Evolutionary conservation across 2,329 filamentous ascomycete species (phyloP).

Genomic region (Xylariaceae sp.): DNA sequence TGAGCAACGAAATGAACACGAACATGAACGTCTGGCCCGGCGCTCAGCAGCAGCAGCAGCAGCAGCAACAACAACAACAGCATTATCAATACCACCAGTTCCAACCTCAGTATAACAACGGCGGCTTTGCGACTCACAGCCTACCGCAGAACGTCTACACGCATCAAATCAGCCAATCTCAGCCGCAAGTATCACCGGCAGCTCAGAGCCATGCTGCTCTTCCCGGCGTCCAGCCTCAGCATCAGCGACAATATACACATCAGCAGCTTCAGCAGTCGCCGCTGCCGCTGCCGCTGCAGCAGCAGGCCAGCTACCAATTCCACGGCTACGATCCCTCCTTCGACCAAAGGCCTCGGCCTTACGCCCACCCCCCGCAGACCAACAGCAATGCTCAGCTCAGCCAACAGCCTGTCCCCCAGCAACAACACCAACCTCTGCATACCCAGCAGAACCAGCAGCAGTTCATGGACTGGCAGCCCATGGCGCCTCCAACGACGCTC

Average conservation of each 20-base stretch:
- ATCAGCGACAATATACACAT: slow-evolving; percentile 17
- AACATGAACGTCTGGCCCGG: slow-evolving; percentile 25
- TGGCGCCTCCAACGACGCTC: slow-evolving; percentile 10
- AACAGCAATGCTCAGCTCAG: slow-evolving; percentile 25
- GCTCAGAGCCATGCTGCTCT: neutral
- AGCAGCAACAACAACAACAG: slow-evolving; percentile 22
- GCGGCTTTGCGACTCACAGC: slow-evolving; percentile 4
- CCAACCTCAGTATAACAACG: slow-evolving; percentile 2
- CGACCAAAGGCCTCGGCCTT: slow-evolving; percentile 23
- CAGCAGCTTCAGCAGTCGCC: slow-evolving; percentile 28
- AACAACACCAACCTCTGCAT: slow-evolving; percentile 32
- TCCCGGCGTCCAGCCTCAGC: slow-evolving; percentile 10
- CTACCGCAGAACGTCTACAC: neutral
- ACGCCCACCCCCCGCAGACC: slow-evolving; percentile 17
- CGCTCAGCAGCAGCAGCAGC: slow-evolving; percentile 25
- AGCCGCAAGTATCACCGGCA: slow-evolving; percentile 24
- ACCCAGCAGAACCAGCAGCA: slow-evolving; percentile 26
- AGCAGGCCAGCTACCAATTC: slow-evolving; percentile 27
- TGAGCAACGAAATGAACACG: too few relatives aligned
- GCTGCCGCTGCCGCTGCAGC: slow-evolving; percentile 22
- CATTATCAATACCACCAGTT: slow-evolving; percentile 6
- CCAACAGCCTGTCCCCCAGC: slow-evolving; percentile 35
- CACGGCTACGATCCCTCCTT: slow-evolving; percentile 29
- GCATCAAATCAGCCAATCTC: slow-evolving; percentile 10
- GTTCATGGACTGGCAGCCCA: slow-evolving; percentile 16